Base-by-base conservation (phyloP, 495 filamentous ascomycete genomes). In the Xylaria longipes region DNA sequence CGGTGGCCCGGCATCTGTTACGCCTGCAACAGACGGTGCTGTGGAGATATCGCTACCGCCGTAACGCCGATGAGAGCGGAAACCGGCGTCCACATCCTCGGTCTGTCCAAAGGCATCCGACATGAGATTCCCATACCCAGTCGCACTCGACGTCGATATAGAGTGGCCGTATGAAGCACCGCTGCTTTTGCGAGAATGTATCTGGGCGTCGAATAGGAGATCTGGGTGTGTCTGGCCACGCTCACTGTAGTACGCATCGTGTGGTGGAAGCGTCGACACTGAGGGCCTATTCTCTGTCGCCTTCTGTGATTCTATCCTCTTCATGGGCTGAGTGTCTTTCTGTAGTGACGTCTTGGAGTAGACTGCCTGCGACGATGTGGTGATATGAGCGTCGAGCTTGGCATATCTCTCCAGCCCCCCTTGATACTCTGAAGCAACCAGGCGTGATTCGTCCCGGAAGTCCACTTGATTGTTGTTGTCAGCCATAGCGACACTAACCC, bases 361-460 rank as follows among this genome's bases (percentile, higher is more conserved):
- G 1, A 64, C 22, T 69, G 79, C 80, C n/a, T 72, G 72, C 5
- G 80, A 77, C 17, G 78, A 75, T 11, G 74, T 76, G 41, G 66
- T 61, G 33, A 70, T 37, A 17, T 72, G 78, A 31, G 81, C 80
- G 27, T 83, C 82, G 54, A 89, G 77, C 14, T 85, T 85, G 46
- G 90, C 85, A 82, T 99, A 99, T 74, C 88, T 88, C 71, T 88
- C 87, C 56, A 91, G 80, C 0, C 96, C 96, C 7, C 94, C 95
- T 61, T 91, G 87, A 80, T 99, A 99, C 80, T 97, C 93, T 1
- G 93, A 94, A 9, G 96, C 96, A 76, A 98, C 97, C 57, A 92
- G 86, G 41, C 95, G 88, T 33, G 94, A 97, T 73, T 98, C 94
- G 77, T 98, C 96, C 72, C 91, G 87, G 73, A 99, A 97, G 65